phyloP scores from a whole-genome alignment of 2,329 filamentous ascomycete species.

The Penicillium fuscoglaucum region DNA sequence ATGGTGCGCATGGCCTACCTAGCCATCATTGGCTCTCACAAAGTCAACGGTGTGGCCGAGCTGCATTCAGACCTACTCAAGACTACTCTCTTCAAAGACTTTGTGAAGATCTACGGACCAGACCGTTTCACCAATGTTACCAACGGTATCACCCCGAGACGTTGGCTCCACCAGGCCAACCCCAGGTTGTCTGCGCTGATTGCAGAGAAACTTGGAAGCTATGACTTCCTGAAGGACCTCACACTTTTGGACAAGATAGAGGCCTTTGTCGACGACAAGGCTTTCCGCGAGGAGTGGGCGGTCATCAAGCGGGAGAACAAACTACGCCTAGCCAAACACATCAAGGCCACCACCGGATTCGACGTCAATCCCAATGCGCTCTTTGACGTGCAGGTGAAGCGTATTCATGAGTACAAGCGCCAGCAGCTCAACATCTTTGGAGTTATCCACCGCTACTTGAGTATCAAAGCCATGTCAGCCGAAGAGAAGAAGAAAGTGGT shows the following conservation, averaged over 20 bases:
- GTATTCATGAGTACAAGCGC: conserved; percentile 98
- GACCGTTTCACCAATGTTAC: conserved; percentile 99
- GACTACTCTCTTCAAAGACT: conserved; percentile 99
- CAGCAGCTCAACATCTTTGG: conserved; percentile 99
- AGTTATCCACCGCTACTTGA: conserved; percentile 90
- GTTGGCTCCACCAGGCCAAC: conserved; percentile 98
- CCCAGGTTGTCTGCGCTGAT: conserved; percentile 89
- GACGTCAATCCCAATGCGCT: conserved; percentile 82
- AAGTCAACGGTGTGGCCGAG: conserved; percentile 98
- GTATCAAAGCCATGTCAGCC: conserved; percentile 78
- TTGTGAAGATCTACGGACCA: conserved; percentile 88
- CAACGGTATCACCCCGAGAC: conserved; percentile 92
- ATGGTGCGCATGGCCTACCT: conserved; percentile 98
- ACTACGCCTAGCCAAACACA: conserved; percentile 84
- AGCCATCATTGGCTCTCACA: conserved; percentile 95
- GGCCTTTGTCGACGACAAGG: conserved; percentile 76
- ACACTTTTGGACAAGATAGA: conserved; percentile 85
- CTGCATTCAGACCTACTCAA: conserved; percentile 97
- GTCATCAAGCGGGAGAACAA: conserved; percentile 98
- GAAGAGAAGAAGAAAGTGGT: conserved; percentile 84
- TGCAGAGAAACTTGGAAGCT: conserved; percentile 78
- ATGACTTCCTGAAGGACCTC: conserved; percentile 86
- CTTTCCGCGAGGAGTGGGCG: conserved; percentile 90
- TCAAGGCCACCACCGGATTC: conserved; percentile 76
- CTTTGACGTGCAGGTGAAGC: conserved; percentile 97